Evolutionary conservation across 2,329 filamentous ascomycete genomes (phyloP), one percentile per base, ranked within the genome.

Genomic region (Simplicillium sp.): DNA sequence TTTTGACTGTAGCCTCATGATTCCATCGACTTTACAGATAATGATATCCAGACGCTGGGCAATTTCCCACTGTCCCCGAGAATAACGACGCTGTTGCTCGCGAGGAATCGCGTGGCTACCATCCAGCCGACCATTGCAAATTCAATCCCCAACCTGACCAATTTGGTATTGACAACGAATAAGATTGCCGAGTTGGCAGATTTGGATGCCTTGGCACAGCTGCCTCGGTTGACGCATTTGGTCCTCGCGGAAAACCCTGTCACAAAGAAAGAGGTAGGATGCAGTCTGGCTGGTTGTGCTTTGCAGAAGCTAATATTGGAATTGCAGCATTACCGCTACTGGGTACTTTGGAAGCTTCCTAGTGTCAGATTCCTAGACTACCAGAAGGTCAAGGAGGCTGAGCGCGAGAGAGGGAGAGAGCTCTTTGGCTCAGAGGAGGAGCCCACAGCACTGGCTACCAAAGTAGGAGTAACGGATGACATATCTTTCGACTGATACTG

Each of bases 21-120:
- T 70, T 82, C 87, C 50, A 94, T 98, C 72, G 92, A 98, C 68
- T 82, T 98, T 56, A 97, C 92, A 64, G 92, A 98, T 72, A 98
- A 98, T 64, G 89, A 96, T 65, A 90, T 98, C 56, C 80, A 86
- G 53, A 72, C 83, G 38, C 77, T 98, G 48, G 83, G 82, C 50
- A 96, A 96, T 68, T 95, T 98, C 61, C 92, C 92, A 3, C 79
- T 94, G 38, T 90, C 85, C 42, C 89, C 87, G 36, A 84, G 92
- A 51, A 73, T 97, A 54, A 84, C 80, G 52, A 94, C 87, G 15
- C 77, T 98, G 34, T 80, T 98, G 37, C 77, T 95, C 41, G 88
- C 88, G 40, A 82, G 88, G 49, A 98, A 98, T 66, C 83, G 92
- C 52, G 75, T 98, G 57, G 71, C 81, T 43, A 78, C 75, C 55